Percentiles rank a stretch among this genome's conserved stretches.
Evolutionary conservation across 1,139 yeast genomes (phyloP).

Genomic region (Hemisphaericaspora xylofermentans): DNA sequence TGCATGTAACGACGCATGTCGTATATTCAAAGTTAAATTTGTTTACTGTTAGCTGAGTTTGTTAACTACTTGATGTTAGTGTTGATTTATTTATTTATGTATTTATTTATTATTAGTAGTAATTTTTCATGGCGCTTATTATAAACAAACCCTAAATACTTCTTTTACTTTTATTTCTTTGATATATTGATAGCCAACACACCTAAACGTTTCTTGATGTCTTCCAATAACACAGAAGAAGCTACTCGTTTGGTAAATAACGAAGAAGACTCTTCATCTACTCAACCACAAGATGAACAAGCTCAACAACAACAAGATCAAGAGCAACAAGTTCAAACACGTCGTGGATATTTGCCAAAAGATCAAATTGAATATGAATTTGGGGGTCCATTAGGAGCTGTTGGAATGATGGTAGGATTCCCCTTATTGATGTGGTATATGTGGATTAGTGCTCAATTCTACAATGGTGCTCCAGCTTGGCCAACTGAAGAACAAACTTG

Average conservation of each 20-base stretch:
- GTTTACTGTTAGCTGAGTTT: too few relatives aligned
- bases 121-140: too few relatives aligned
- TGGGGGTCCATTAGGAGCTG: constrained; percentile 91
- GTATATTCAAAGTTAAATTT: too few relatives aligned
- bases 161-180: neutral
- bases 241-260: neutral
- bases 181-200: neutral
- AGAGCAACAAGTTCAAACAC: constrained; percentile 5
- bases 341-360: constrained; percentile 33
- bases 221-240: neutral
- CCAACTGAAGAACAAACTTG: constrained; percentile 64
- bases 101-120: too few relatives aligned
- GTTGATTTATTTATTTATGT: too few relatives aligned
- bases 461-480: constrained; percentile 68
- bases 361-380: constrained; percentile 72
- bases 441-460: constrained; percentile 89
- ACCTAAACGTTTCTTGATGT: neutral
- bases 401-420: constrained; percentile 91
- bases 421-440: constrained; percentile 94
- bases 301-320: constrained; percentile 4
- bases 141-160: too few relatives aligned
- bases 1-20: too few relatives aligned
- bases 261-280: neutral
- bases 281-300: neutral
- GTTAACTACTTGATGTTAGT: too few relatives aligned